Base-by-base conservation (phyloP, 2,329 filamentous ascomycete genomes). In the Epichloe coenophiala region DNA sequence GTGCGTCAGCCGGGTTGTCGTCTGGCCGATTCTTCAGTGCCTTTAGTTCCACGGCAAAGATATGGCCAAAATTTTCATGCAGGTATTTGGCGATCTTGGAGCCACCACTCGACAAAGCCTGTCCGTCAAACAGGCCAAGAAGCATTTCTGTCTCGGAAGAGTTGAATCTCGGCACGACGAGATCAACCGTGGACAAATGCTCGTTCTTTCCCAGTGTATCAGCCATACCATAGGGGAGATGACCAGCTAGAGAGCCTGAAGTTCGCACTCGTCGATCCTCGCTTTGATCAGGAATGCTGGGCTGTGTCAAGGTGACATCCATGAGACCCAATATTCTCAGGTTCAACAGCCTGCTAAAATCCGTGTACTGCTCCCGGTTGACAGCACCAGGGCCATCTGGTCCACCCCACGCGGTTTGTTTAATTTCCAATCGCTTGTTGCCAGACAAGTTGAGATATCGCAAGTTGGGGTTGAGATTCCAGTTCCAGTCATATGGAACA, bases 401-500 rank as follows among this genome's bases (percentile, higher is more conserved):
- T 3, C 60, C 60, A 9, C 56, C 59, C 55, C 57, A 63, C 8
- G 60, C 58, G 27, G 78, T 80, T 58, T 79, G 76, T 62, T 85
- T 85, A 70, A 98, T 97, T 67, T 98, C 93, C 36, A 98, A 71
- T 47, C 91, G 83, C 67, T 95, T 96, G 71, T 98, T 98, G 48
- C 93, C 93, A 0, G 91, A 97, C 61, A 98, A 75, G 62, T 97
- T 98, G 55, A 98, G 82, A 62, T 94, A 98, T 55, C 90, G 86
- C 57, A 98, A 71, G 60, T 96, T 94, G 46, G 86, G 88, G 61
- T 98, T 98, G 75, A 93, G 87, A 62, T 97, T 97, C 93, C 93
- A 98, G 61, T 98, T 98, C 93, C 93, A 98, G 64, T 98, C 93
- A 63, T 98, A 98, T 0, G 91, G 93, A 75, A 95, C 95, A 62